These are phyloP conservation scores for Lumnitzera littorea DNA, from an alignment of 345 rosid species.

Conservation along the genomic window DNA sequence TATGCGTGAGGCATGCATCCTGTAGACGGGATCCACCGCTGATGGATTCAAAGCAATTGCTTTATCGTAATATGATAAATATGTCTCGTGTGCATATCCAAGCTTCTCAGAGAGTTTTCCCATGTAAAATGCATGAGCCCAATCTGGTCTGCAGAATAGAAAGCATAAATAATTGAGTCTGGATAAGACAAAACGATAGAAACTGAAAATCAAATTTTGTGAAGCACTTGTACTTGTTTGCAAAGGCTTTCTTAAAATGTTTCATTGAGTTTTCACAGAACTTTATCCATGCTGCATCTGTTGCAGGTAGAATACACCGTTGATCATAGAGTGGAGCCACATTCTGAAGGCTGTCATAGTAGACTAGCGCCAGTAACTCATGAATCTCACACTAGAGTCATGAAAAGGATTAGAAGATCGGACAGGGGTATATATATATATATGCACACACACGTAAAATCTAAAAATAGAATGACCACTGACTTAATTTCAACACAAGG, in stretches of 20 bases:
- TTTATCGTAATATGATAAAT: slow-evolving; percentile 62
- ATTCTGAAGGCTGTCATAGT: slow-evolving; percentile 97
- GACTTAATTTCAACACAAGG: neutral
- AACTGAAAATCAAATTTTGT: slow-evolving; percentile 7
- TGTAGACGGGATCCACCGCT: slow-evolving; percentile 88
- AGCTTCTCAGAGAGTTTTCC: slow-evolving; percentile 95
- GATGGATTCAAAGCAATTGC: slow-evolving; percentile 76
- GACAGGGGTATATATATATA: neutral
- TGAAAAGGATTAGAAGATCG: slow-evolving; percentile 11
- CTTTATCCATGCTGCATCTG: slow-evolving; percentile 67
- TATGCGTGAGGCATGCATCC: slow-evolving; percentile 96
- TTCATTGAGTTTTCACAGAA: slow-evolving; percentile 76
- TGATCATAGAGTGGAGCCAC: slow-evolving; percentile 94
- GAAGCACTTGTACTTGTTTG: slow-evolving; percentile 47
- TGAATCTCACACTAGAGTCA: slow-evolving; percentile 75
- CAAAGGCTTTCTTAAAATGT: slow-evolving; percentile 85
- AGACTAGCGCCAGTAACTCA: slow-evolving; percentile 88
- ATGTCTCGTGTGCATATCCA: slow-evolving; percentile 53
- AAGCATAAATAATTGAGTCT: neutral
- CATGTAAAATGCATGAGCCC: slow-evolving; percentile 97
- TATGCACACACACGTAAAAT: neutral
- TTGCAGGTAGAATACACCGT: slow-evolving; percentile 65
- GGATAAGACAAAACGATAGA: neutral
- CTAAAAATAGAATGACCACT: neutral
- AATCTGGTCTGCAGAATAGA: slow-evolving; percentile 63